Evolutionary conservation across 2,329 filamentous ascomycete species (phyloP).

Genomic region (Pyrenochaeta sp.): DNA sequence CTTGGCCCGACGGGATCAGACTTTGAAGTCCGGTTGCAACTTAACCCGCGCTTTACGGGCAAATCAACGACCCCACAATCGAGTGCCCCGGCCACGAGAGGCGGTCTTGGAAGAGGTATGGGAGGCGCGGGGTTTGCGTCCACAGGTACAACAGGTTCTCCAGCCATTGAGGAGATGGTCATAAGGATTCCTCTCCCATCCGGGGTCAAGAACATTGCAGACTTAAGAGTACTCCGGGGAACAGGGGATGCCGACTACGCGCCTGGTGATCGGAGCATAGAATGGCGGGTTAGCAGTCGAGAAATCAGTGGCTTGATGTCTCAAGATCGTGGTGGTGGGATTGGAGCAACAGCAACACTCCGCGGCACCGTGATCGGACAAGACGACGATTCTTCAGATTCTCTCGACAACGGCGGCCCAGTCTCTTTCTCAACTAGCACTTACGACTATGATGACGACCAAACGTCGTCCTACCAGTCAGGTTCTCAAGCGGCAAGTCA

Average conservation of each 20-base stretch:
- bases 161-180: slow-evolving; percentile 73
- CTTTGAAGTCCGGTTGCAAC: slow-evolving; percentile 83
- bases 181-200: slow-evolving; percentile 81
- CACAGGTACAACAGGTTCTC: slow-evolving; percentile 45
- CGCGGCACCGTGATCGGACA: slow-evolving; percentile 79
- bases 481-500: neutral
- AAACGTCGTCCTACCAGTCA: slow-evolving; percentile 36
- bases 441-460: slow-evolving; percentile 44
- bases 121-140: slow-evolving; percentile 39
- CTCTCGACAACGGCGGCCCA: slow-evolving; percentile 44
- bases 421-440: slow-evolving; percentile 29
- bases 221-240: slow-evolving; percentile 79
- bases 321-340: slow-evolving; percentile 52
- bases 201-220: slow-evolving; percentile 81
- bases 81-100: slow-evolving; percentile 37
- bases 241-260: slow-evolving; percentile 84
- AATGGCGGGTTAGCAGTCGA: slow-evolving; percentile 84
- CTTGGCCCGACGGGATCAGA: slow-evolving; percentile 79
- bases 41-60: slow-evolving; percentile 62
- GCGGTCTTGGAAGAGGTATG: slow-evolving; percentile 24
- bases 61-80: slow-evolving; percentile 48
- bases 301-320: slow-evolving; percentile 65
- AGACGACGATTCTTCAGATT: slow-evolving; percentile 50
- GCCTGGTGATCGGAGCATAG: slow-evolving; percentile 72
- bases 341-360: slow-evolving; percentile 74